These are phyloP conservation scores for Cupressus sempervirens DNA, from an alignment of 75 land plant genomes.

Conservation along the genomic window DNA sequence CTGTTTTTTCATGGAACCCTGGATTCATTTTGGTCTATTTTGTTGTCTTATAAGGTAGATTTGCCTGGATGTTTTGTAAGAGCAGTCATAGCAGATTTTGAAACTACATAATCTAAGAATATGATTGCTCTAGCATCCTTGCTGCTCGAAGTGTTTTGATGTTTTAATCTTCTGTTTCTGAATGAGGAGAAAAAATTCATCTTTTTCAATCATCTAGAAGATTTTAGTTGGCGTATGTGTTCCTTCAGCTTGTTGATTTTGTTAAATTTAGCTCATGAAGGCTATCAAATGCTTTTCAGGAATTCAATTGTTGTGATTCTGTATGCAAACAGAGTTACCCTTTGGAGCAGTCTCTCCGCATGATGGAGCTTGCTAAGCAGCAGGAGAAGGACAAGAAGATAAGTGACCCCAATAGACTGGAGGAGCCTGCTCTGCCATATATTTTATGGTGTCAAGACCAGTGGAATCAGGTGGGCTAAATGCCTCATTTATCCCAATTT, in stretches of 20 bases:
- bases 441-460: constrained; percentile 84
- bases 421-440: constrained; percentile 69
- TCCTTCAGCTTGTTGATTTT: neutral
- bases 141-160: neutral
- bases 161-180: neutral
- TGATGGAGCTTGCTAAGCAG: constrained; percentile 43
- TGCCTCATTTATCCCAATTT: neutral
- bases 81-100: neutral
- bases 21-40: neutral
- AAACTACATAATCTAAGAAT: neutral
- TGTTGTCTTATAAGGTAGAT: neutral
- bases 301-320: neutral
- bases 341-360: constrained; percentile 26
- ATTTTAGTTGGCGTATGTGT: neutral
- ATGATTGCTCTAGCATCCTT: neutral
- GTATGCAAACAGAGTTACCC: constrained; percentile 28
- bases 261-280: neutral
- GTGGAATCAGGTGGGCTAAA: constrained; percentile 57
- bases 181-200: neutral
- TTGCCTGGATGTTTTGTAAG: neutral
- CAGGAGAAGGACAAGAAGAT: constrained; percentile 43
- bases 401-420: constrained; percentile 31
- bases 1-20: too few relatives aligned
- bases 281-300: neutral
- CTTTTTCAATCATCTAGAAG: neutral